Evolutionary conservation across 345 rosid species (phyloP).

Genomic region (Physaria fendleri): DNA sequence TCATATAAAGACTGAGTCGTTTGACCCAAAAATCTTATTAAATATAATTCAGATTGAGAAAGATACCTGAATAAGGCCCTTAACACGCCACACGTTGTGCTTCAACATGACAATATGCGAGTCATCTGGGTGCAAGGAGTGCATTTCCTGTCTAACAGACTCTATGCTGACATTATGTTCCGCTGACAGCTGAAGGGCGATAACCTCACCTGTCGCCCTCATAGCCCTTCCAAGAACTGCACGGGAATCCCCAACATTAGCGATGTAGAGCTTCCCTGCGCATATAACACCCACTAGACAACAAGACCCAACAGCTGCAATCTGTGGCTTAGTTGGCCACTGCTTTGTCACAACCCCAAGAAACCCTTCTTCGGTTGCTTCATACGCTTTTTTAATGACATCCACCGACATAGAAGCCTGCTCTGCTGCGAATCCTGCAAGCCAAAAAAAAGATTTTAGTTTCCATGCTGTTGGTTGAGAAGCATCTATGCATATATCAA

Average conservation of each 20-base stretch:
- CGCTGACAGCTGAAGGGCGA: slow-evolving; percentile 80
- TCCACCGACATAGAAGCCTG: slow-evolving; percentile 76
- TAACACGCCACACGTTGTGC: slow-evolving; percentile 97
- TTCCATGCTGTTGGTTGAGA: slow-evolving; percentile 41
- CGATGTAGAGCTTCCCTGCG: slow-evolving; percentile 69
- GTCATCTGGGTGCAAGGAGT: slow-evolving; percentile 84
- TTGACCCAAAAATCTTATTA: neutral
- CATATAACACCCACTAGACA: slow-evolving; percentile 82
- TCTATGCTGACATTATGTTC: slow-evolving; percentile 89
- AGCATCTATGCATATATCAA: slow-evolving; percentile 3
- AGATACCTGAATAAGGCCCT: slow-evolving; percentile 89
- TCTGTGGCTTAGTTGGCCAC: slow-evolving; percentile 89
- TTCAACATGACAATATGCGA: slow-evolving; percentile 73
- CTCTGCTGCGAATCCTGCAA: slow-evolving; percentile 67
- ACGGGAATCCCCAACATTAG: slow-evolving; percentile 93
- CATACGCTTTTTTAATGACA: slow-evolving; percentile 73
- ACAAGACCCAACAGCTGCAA: slow-evolving; percentile 98
- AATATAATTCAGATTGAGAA: neutral
- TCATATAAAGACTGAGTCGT: neutral
- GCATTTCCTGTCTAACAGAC: slow-evolving; percentile 90
- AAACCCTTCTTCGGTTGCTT: slow-evolving; percentile 96
- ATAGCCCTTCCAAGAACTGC: slow-evolving; percentile 87
- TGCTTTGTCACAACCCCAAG: slow-evolving; percentile 74
- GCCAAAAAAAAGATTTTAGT: slow-evolving; percentile 38
- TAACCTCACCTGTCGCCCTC: slow-evolving; percentile 79